Percentiles rank a stretch among this genome's conserved stretches.
Conservation (phyloP, 2,329 filamentous ascomycete genomes). For the Botryosphaeria agaves region DNA sequence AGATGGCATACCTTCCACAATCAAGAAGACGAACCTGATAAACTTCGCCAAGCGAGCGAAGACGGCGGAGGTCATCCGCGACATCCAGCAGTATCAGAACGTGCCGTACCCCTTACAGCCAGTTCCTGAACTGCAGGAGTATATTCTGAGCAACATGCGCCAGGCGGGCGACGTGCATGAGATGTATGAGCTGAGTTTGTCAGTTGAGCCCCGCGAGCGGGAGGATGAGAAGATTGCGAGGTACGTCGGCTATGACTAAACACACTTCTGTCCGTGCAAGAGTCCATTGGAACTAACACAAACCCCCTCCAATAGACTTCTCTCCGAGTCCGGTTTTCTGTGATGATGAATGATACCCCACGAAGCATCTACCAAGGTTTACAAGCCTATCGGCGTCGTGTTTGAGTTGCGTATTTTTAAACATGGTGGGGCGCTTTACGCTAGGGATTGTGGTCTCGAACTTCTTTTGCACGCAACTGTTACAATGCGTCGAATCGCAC, state of each 20-base stretch:
- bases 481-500: too few relatives aligned
- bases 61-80: slow-evolving; percentile 93
- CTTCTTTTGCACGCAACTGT: too few relatives aligned
- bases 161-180: slow-evolving; percentile 91
- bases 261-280: too few relatives aligned
- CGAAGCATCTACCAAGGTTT: too few relatives aligned
- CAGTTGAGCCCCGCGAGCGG: slow-evolving; percentile 83
- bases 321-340: slow-evolving; percentile 38
- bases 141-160: slow-evolving; percentile 93
- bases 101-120: slow-evolving; percentile 85
- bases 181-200: slow-evolving; percentile 96
- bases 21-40: slow-evolving; percentile 92
- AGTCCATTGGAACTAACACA: too few relatives aligned
- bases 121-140: slow-evolving; percentile 85
- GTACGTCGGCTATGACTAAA: too few relatives aligned
- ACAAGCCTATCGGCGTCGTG: too few relatives aligned
- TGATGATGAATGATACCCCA: slow-evolving; percentile 20
- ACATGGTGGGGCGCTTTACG: too few relatives aligned
- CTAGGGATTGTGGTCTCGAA: too few relatives aligned
- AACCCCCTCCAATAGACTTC: slow-evolving; percentile 20
- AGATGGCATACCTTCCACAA: slow-evolving; percentile 88
- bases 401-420: too few relatives aligned
- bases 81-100: slow-evolving; percentile 98
- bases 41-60: slow-evolving; percentile 98
- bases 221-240: slow-evolving; percentile 99